Base-by-base conservation (phyloP, 192 early-diverging fungal genomes). In the Coemansia sp. region DNA sequence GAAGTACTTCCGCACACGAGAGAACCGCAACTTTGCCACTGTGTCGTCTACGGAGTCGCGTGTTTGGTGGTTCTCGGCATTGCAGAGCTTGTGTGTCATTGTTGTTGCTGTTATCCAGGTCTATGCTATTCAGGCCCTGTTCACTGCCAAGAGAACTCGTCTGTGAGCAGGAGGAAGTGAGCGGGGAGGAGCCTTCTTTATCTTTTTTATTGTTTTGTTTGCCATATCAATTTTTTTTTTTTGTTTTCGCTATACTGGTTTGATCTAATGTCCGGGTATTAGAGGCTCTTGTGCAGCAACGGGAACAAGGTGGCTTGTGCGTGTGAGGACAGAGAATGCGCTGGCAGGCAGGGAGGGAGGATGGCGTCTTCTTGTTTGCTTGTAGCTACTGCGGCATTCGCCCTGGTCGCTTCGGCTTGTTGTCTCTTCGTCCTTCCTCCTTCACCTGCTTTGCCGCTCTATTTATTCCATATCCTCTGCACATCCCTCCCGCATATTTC, bases 1-100 rank as follows among this genome's bases (percentile, higher is more conserved):
- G 84, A 91, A 91, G 82, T 92, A 93, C 83, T 93, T 96, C 79
- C 85, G 94, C 43, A 92, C 93, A 31, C 77, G 94, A 36, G 94
- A 97, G 71, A 94, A 94, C 86, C 82, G 98, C 25, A 96, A 96
- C 85, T 92, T 92, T 62, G 87, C 88, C 22, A 97, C 95, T 2
- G 95, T 99, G 11, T 80, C 87, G 61, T 93, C 90, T 39, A 98
- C 96, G 0, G 90, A 94, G 75, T 86, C 80, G 58, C 84, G 91
- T 29, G 90, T 99, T 57, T 97, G 92, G 83, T 97, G 95, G 96
- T 98, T 97, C 84, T 92, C 94, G 32, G 65, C 89, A 15, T 56
- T 90, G 31, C 92, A 97, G 79, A 88, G 86, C 58, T 54, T 88
- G 43, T 70, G 91, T 39, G 93, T 99, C 43, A 85, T 98, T 32